Conservation (phyloP, 2,329 filamentous ascomycete species). For the Cytospora paraplurivora region DNA sequence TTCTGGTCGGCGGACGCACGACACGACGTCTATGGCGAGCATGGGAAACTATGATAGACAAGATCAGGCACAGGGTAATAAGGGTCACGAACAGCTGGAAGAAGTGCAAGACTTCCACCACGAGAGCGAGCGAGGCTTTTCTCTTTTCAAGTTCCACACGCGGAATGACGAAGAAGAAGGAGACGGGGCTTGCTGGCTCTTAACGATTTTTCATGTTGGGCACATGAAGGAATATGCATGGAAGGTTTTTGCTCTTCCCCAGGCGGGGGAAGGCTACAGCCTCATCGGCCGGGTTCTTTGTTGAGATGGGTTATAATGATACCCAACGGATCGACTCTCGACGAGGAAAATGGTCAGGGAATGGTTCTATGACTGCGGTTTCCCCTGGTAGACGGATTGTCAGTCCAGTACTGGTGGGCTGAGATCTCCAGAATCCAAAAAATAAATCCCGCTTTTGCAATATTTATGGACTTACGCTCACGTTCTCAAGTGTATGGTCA, state of each 20-base stretch:
- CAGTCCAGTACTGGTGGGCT: constrained; percentile 28
- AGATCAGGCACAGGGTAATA: constrained; percentile 30
- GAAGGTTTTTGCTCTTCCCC: constrained; percentile 29
- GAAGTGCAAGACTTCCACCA: constrained; percentile 28
- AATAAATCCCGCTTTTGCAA: constrained; percentile 29
- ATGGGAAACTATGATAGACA: constrained; percentile 31
- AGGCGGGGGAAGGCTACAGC: constrained; percentile 27
- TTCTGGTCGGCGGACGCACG: constrained; percentile 42
- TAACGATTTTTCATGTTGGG: constrained; percentile 26
- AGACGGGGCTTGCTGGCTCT: constrained; percentile 27
- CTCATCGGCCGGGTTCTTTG: constrained; percentile 25
- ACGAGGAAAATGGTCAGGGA: constrained; percentile 27
- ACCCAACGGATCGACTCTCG: constrained; percentile 25
- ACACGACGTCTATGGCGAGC: constrained; percentile 29
- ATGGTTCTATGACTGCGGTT: constrained; percentile 28
- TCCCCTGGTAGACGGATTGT: constrained; percentile 30
- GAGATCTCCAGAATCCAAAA: constrained; percentile 27
- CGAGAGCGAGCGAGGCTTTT: constrained; percentile 28
- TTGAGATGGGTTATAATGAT: constrained; percentile 23
- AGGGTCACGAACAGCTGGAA: constrained; percentile 29
- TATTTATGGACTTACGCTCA: background rate
- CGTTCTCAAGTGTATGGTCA: background rate
- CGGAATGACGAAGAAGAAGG: constrained; percentile 26
- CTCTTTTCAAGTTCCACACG: constrained; percentile 25
- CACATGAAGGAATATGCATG: constrained; percentile 28